A percentile compares a stretch with the other conserved stretches of the same genome.
These are phyloP conservation scores for Pichia sp. DNA, from an alignment of 1,139 yeast species.

Conservation along the genomic window DNA sequence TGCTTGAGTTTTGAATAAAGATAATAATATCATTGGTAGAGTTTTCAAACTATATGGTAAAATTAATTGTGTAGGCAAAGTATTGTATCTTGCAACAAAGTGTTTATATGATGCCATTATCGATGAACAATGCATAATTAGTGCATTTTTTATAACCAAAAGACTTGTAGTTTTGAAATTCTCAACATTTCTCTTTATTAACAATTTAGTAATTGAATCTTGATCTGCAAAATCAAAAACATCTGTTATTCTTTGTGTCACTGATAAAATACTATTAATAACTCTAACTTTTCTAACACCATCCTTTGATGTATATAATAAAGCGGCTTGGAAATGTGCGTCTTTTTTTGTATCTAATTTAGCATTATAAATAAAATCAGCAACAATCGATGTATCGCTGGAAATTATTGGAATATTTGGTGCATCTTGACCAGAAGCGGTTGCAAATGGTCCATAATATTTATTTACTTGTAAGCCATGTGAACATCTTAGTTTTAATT, in stretches of 20 bases:
- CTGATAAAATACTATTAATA: conserved; percentile 74
- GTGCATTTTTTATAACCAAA: conserved; percentile 53
- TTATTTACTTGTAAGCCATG: conserved; percentile 80
- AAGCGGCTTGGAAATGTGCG: conserved; percentile 87
- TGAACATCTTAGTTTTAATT: conserved; percentile 80
- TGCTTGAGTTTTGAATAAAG: conserved; percentile 64
- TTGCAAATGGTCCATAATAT: conserved; percentile 54
- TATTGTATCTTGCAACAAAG: conserved; percentile 41
- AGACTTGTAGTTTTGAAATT: conserved; percentile 51
- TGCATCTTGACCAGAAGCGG: conserved; percentile 37
- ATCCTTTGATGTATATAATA: conserved; percentile 68
- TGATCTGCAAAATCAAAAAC: conserved; percentile 81
- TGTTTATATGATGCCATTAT: conserved; percentile 73
- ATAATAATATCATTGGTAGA: conserved; percentile 59
- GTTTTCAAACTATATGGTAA: conserved; percentile 79
- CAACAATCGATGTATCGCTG: conserved; percentile 62
- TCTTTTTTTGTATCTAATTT: conserved; percentile 64
- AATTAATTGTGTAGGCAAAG: conserved; percentile 59
- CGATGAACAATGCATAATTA: conserved; percentile 61
- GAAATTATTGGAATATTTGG: conserved; percentile 67
- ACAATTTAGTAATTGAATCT: conserved; percentile 67
- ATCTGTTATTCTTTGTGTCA: conserved; percentile 65
- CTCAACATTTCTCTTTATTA: conserved; percentile 63
- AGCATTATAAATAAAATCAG: conserved; percentile 72
- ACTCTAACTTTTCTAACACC: conserved; percentile 84